A percentile compares a stretch with the other conserved stretches of the same genome.
Conservation (phyloP, 192 early-diverging fungal genomes). For the Backusella sp. region DNA sequence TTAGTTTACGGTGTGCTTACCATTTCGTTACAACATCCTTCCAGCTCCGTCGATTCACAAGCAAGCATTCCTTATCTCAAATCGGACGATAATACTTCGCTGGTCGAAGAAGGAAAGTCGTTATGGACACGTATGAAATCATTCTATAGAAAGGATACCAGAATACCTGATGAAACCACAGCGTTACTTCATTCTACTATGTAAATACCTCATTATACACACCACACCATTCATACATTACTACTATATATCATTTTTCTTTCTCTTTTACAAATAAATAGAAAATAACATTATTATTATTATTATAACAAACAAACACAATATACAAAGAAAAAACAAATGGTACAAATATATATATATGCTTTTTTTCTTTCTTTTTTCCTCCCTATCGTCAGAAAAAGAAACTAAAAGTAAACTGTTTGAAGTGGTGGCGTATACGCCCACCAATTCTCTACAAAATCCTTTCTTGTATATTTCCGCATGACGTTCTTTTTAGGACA, state of each 20-base stretch:
- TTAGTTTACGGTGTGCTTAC: constrained; percentile 65
- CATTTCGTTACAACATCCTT: constrained; percentile 65
- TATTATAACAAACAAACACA: not conserved
- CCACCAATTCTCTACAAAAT: constrained; percentile 6
- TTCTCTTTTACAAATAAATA: not conserved
- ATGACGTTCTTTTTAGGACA: not conserved
- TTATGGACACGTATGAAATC: constrained; percentile 6
- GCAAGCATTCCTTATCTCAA: not conserved
- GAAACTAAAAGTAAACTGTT: not conserved
- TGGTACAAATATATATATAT: not conserved
- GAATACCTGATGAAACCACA: constrained; percentile 4
- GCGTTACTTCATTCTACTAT: constrained; percentile 7
- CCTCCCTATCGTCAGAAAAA: not conserved
- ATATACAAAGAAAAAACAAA: not conserved
- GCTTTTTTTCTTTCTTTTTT: not conserved
- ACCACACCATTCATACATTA: not conserved
- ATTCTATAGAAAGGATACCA: not conserved
- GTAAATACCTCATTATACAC: not conserved
- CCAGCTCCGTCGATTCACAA: constrained; percentile 15
- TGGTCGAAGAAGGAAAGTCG: constrained; percentile 11
- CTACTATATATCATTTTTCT: not conserved
- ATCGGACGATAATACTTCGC: not conserved
- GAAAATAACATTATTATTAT: constrained; percentile 4
- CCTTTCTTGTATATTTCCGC: not conserved
- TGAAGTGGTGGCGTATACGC: not conserved